Base-by-base conservation (phyloP, 2,329 filamentous ascomycete species). In the Fusarium dimerum region DNA sequence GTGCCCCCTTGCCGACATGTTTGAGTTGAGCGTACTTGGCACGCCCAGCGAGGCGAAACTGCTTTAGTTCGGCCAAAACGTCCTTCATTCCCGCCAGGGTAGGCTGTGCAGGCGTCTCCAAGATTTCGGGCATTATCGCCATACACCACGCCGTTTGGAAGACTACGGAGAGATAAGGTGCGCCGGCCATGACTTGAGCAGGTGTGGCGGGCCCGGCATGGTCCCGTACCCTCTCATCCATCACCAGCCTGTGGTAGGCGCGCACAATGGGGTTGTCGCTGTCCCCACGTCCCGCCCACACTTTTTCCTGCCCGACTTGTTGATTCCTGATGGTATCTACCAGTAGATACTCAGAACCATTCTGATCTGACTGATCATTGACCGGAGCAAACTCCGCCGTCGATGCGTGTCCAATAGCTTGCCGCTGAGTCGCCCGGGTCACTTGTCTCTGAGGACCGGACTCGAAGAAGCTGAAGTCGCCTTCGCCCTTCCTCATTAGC, bases 71-170 rank as follows among this genome's bases (percentile, higher is more conserved):
- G 8, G 54, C 64, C 2, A 78, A 54, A 3, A 80, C 77, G 54
- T 79, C 76, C 38, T 55, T 60, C 76, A 79, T 78, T n/a, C 52
- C 61, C 32, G 58, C 49, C 15, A 78, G 53, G 7, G 73, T 67
- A 8, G 40, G 50, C 30, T 47, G 51, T 5, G 61, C 54, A 0
- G 75, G 76, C 18, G 56, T 41, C 4, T 47, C 50, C 29, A 73
- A 54, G 13, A 55, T 53, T 1, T 41, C 47, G 8, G 76, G 75
- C 55, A 75, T 67, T 3, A 81, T 53, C 13, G 82, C 58, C 47
- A 81, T 72, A 52, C 76, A 73, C 82, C 82, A 85, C 0, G 81
- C 81, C 2, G 71, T 73, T 29, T 76, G 70, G 57, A 78, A 84
- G 39, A 85, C 65, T 49, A 73, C 75, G 1, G 71, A 68, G 0